phyloP scores from a whole-genome alignment of 306 rosid genomes.

The Cicer chorassanicum region DNA sequence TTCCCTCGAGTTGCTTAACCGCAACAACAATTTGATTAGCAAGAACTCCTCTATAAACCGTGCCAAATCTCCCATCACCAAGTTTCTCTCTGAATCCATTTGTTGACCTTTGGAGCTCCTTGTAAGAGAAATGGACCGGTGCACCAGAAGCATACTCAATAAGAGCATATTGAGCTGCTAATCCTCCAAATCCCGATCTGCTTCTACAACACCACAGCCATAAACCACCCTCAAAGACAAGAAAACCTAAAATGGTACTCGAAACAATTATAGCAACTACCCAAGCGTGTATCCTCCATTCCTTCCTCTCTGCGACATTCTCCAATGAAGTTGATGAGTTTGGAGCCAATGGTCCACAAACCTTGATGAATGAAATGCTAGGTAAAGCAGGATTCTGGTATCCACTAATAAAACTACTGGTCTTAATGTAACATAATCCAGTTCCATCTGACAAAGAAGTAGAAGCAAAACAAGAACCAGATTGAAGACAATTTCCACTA shows the following conservation, averaged over 20 bases:
- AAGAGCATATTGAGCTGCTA: conserved; percentile 80
- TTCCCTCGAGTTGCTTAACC: conserved; percentile 85
- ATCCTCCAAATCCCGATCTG: conserved; percentile 52
- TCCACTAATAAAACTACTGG: conserved; percentile 39
- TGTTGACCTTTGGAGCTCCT: conserved; percentile 74
- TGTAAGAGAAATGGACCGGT: conserved; percentile 75
- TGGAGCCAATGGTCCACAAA: conserved; percentile 44
- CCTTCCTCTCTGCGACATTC: conserved; percentile 27
- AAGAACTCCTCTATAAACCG: conserved; percentile 76
- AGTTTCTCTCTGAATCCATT: conserved; percentile 91
- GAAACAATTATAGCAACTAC: conserved; percentile 50
- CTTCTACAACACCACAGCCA: conserved; percentile 87
- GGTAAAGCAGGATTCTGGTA: conserved; percentile 49
- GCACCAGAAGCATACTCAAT: conserved; percentile 98
- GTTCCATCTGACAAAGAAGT: conserved; percentile 54
- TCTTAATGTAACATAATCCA: conserved; percentile 44
- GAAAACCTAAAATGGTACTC: conserved; percentile 58
- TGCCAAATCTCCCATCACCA: conserved; percentile 88
- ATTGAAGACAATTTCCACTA: conserved; percentile 41
- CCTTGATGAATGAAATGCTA: conserved; percentile 52
- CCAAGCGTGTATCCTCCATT: conserved; percentile 49
- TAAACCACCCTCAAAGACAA: conserved; percentile 68
- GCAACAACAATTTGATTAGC: conserved; percentile 70
- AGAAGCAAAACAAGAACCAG: conserved; percentile 47
- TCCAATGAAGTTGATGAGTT: conserved; percentile 47